Evolutionary conservation across 371 early-diverging fungal genomes (phyloP).

Genomic region (Actinomucor elegans): DNA sequence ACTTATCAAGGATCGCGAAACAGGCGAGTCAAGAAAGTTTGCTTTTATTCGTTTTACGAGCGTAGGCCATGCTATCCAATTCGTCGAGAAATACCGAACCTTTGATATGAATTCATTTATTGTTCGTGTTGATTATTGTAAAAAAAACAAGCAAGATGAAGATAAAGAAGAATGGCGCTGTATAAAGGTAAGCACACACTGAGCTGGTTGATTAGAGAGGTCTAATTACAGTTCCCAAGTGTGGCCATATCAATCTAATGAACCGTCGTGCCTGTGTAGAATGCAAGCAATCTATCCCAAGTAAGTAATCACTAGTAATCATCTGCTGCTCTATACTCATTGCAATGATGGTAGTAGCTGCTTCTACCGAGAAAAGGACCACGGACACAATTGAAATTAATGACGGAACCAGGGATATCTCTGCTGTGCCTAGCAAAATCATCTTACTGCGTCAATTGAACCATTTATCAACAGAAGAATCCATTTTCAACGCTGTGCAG

Average conservation of each 20-base stretch:
- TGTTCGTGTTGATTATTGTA: slow-evolving; percentile 58
- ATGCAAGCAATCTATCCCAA: slow-evolving; percentile 32
- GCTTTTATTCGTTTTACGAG: slow-evolving; percentile 67
- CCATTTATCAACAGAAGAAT: slow-evolving; percentile 55
- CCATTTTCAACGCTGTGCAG: slow-evolving; percentile 31
- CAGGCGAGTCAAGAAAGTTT: slow-evolving; percentile 61
- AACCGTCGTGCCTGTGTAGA: slow-evolving; percentile 41
- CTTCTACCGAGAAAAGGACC: slow-evolving; percentile 29
- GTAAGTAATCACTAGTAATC: slow-evolving; percentile 16
- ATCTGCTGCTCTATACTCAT: not conserved
- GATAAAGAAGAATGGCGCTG: slow-evolving; percentile 59
- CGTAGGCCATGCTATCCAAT: slow-evolving; percentile 66
- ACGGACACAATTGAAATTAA: slow-evolving; percentile 43
- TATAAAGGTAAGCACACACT: slow-evolving; percentile 49
- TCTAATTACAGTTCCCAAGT: too few species aligned
- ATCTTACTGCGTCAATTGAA: slow-evolving; percentile 55
- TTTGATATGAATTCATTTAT: slow-evolving; percentile 46
- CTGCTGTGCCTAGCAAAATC: slow-evolving; percentile 33
- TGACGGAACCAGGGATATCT: slow-evolving; percentile 55
- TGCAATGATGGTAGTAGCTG: slow-evolving; percentile 6
- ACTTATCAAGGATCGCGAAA: slow-evolving; percentile 51
- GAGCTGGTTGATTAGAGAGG: too few species aligned
- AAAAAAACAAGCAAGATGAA: slow-evolving; percentile 35
- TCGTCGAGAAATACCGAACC: slow-evolving; percentile 50
- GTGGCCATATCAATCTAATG: slow-evolving; percentile 37